Base-by-base conservation (phyloP, 257 asterid species). In the Solanum chilense region DNA sequence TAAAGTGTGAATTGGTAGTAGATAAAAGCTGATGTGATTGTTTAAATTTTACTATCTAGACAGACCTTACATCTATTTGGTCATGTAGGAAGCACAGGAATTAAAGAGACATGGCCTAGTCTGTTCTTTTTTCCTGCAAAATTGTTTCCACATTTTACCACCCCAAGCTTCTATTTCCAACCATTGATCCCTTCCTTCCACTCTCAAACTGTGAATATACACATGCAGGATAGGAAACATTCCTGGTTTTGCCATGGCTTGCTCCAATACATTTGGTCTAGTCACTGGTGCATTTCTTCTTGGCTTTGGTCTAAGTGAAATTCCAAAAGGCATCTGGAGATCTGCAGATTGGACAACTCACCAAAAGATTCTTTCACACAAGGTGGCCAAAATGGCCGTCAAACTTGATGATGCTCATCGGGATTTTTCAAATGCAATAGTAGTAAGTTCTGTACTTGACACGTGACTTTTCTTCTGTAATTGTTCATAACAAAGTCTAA, bases 241-340 rank as follows among this genome's bases (percentile, higher is more conserved):
- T 86, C 92, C 91, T 73, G 98, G 98, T 86, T 92, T 94, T 83
- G 98, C 98, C 44, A 95, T 95, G 98, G 98, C 96, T 83, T 95
- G 98, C 88, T 94, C 98, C 80, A 95, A 95, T 88, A 95, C 98
- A 66, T 94, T 95, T 89, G 98, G 96, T 77, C 95, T 95, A 37
- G 96, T 95, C 27, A 95, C 95, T 41, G 98, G 97, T 86, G 98
- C 97, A 86, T 94, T 95, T 90, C 97, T 95, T 82, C 96, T 94
- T 90, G 98, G 97, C 83, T 95, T 94, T 88, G 97, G 95, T 90
- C 91, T 95, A 91, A 93, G 94, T 91, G 97, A 95, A 88, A 93
- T 95, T 88, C 98, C 97, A 37, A 93, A 86, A 90, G 89, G 95
- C 86, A 89, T 92, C 42, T 95, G 98, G 98, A 93, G 90, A 91